Percentiles rank a stretch among this genome's conserved stretches.
These are phyloP conservation scores for Penium margaritaceum DNA, from an alignment of 139 green algal genomes.

Conservation along the genomic window DNA sequence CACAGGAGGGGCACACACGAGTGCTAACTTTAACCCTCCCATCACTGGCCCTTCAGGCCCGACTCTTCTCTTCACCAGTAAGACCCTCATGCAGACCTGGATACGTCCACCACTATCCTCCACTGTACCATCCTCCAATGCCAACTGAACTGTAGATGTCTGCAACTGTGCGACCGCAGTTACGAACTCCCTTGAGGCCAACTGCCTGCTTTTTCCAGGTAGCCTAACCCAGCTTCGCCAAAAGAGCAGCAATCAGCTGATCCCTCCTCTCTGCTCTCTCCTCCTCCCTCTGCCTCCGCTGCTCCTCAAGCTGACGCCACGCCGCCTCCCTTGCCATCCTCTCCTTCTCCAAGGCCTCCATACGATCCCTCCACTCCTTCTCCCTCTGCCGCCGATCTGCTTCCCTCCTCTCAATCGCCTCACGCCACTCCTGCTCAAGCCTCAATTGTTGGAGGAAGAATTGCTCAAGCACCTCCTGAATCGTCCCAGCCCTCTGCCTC, in stretches of 20 bases:
- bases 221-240: conserved; percentile 20
- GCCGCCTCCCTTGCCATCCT: background rate
- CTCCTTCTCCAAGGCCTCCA: conserved; percentile 31
- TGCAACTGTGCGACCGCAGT: too few species aligned
- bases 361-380: conserved; percentile 24
- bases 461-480: conserved; percentile 38
- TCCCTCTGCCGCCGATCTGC: conserved; percentile 13
- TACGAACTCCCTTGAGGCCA: too few species aligned
- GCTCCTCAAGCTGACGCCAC: conserved; percentile 32
- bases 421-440: conserved; percentile 33
- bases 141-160: too few species aligned
- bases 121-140: too few species aligned
- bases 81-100: too few species aligned
- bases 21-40: too few species aligned
- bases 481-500: conserved; percentile 9
- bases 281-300: conserved; percentile 21
- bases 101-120: too few species aligned
- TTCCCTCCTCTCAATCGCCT: conserved; percentile 26
- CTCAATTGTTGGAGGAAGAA: conserved; percentile 33
- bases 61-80: too few species aligned
- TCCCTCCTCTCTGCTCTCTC: conserved; percentile 29
- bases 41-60: too few species aligned
- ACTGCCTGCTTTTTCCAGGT: too few species aligned
- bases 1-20: too few species aligned
- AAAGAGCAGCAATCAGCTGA: conserved; percentile 25